Base-by-base conservation (phyloP, 2,329 filamentous ascomycete genomes). In the Aspergillus sp. region DNA sequence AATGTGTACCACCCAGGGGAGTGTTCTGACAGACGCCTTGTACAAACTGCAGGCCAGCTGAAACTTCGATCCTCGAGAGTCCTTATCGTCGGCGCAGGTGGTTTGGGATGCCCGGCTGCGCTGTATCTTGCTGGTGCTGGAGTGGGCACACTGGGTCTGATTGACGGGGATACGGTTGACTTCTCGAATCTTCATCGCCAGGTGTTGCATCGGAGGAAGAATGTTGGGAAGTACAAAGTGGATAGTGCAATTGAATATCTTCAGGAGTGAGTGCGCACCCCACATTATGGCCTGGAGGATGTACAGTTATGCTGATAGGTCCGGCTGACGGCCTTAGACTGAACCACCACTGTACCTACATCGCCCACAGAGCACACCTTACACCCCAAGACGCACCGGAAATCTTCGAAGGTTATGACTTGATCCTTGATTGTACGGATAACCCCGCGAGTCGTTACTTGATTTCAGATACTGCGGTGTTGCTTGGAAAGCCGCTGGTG, bases 341-440 rank as follows among this genome's bases (percentile, higher is more conserved):
- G 9, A 96, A 96, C 60, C 85, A 87, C 0, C 73, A 79, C 8
- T 73, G 86, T 12, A 77, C 65, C 1, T 89, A 88, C 59, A 65
- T 78, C 12, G 67, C 81, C 0, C 77, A 94, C 60, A 64, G 68
- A 7, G 73, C 74, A 9, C 83, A 86, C 52, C 77, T 96, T 9
- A 81, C 79, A 0, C 77, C 88, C 0, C 70, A 80, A 48, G 86
- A 85, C 44, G 86, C 88, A 0, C 68, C 80, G 5, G 65, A 73
- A 0, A 81, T 88, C 36, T 79, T 94, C 47, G 68, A 73, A 0
- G 57, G 72, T 3, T 97, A 94, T 62, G 88, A 95, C 57, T 57
- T 96, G 1, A 81, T 97, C 1, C 80, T 98, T 8, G 93, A 98
- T 66, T 98, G 93, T 65, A 97, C 91, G 7, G 93, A 98, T 67